Base-by-base conservation (phyloP, 2,329 filamentous ascomycete species). In the Escovopsis sp. region DNA sequence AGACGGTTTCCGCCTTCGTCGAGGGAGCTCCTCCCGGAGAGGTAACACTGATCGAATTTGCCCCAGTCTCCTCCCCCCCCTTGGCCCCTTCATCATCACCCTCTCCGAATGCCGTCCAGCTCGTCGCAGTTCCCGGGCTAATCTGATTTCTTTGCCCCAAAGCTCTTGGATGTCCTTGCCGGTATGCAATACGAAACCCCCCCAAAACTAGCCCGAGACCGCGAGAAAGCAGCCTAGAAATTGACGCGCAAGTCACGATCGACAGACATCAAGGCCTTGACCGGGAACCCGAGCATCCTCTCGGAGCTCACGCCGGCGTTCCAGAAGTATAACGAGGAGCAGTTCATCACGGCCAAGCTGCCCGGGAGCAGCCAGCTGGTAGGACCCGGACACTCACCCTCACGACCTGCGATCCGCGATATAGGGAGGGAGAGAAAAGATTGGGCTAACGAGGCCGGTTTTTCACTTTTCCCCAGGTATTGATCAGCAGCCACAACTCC, bases 21-120 rank as follows among this genome's bases (percentile, higher is more conserved):
- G 81, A 94, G 67, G 85, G 86, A 57, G 87, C 91, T 54, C 91
- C 91, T 38, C 91, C 91, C 16, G 91, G 91, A 70, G 91, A 98
- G 82, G 89, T 94, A 37, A 20, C 20, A 20, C 5, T 20, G 20
- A 20, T 20, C 5, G 20, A 20, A 35, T 27, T 35, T 24, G 29
- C 42, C 35, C 20, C 14, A 5, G 14, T 13, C 8, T 11, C 11
- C 14, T 10, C n/a, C 12, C 14, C n/a, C 29, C 37, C 30, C 7
- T 3, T 29, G 8, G 8, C 27, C 27, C 27, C 27, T 7, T 8
- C 27, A 5, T 29, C 27, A 8, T 11, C 7, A 29, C 27, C 27
- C 7, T 11, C 7, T 9, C 11, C 27, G 27, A 11, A 29, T 29
- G 11, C 42, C 43, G 42, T 45, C 45, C 50, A 49, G 47, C 41